A percentile compares a stretch with the other conserved stretches of the same genome.
phyloP scores from a whole-genome alignment of 768 basidiomycete species.

The Mycena haematopus region DNA sequence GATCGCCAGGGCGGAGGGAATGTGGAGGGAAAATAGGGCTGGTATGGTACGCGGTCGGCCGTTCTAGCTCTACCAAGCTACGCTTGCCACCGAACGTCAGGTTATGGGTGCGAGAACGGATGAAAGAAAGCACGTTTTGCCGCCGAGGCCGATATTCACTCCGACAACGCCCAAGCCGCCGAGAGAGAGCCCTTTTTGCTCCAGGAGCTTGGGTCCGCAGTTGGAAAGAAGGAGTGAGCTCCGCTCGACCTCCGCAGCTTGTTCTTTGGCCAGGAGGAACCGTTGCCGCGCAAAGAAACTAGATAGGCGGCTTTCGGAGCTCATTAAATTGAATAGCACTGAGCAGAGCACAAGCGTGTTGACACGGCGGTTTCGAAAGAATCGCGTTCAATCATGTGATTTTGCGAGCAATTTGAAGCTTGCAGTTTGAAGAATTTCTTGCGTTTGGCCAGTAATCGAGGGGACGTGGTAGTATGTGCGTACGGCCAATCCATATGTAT shows the following conservation, averaged over 20 bases:
- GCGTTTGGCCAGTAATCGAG: neutral
- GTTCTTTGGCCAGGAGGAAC: slow-evolving; percentile 70
- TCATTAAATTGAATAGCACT: slow-evolving; percentile 1
- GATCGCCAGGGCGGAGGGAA: slow-evolving; percentile 88
- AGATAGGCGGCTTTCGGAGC: slow-evolving; percentile 42
- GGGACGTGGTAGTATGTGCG: too few species aligned
- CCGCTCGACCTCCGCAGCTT: slow-evolving; percentile 84
- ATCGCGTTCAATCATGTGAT: slow-evolving; percentile 4
- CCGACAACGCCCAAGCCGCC: slow-evolving; percentile 72
- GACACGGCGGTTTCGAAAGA: neutral
- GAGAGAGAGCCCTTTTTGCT: slow-evolving; percentile 85
- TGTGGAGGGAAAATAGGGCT: slow-evolving; percentile 82
- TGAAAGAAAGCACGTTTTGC: slow-evolving; percentile 73
- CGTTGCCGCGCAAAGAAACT: slow-evolving; percentile 75
- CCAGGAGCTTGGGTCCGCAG: slow-evolving; percentile 84
- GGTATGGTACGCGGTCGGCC: slow-evolving; percentile 81
- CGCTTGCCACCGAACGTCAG: slow-evolving; percentile 37
- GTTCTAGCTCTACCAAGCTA: slow-evolving; percentile 86
- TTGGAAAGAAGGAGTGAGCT: slow-evolving; percentile 81
- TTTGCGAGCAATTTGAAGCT: neutral
- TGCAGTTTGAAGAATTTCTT: too few species aligned
- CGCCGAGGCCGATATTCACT: slow-evolving; percentile 87
- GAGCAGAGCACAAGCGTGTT: too few species aligned
- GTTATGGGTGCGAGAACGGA: slow-evolving; percentile 25
- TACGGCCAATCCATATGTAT: neutral